Evolutionary conservation across 352 stramenopile genomes (phyloP).

Genomic region (Pilasporangium apinafurcum): DNA sequence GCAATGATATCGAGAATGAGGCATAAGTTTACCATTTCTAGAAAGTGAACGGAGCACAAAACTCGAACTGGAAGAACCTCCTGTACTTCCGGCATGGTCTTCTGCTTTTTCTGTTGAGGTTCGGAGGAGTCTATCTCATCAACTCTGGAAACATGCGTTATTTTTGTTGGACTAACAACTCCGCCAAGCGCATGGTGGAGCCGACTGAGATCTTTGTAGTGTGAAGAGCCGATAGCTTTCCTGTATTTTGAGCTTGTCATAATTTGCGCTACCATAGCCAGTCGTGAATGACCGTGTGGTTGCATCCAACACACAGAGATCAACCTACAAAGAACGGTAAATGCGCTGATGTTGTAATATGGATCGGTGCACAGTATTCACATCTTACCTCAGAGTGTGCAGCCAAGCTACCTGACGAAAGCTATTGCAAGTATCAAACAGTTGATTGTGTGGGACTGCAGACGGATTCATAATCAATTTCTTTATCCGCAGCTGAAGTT

Average conservation of each 20-base stretch:
- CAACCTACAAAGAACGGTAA: slow-evolving; percentile 7
- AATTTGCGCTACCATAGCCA: slow-evolving; percentile 13
- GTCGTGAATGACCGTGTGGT: slow-evolving; percentile 5
- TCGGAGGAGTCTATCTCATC: slow-evolving; percentile 3
- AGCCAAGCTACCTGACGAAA: slow-evolving; percentile 60
- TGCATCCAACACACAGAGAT: slow-evolving; percentile 3
- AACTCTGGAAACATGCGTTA: too few species aligned
- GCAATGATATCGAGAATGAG: neutral
- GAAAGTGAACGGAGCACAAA: slow-evolving; percentile 7
- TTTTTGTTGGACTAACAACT: too few species aligned
- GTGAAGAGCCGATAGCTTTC: slow-evolving; percentile 20
- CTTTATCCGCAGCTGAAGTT: slow-evolving; percentile 33
- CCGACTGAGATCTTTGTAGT: slow-evolving; percentile 32
- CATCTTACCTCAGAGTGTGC: slow-evolving; percentile 49
- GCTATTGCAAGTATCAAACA: slow-evolving; percentile 42
- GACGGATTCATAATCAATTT: slow-evolving; percentile 43
- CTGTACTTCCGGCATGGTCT: slow-evolving; percentile 4
- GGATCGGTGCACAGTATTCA: neutral
- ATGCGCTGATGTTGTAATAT: neutral
- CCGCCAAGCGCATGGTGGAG: too few species aligned
- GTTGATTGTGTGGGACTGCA: slow-evolving; percentile 25
- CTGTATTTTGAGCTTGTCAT: slow-evolving; percentile 31
- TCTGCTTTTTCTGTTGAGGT: slow-evolving; percentile 13
- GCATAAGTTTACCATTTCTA: neutral
- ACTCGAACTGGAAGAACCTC: slow-evolving; percentile 5